Evolutionary conservation across 148 eudicot species (phyloP), one percentile per base, ranked within the genome.

Genomic region (Simmondsia chinensis): DNA sequence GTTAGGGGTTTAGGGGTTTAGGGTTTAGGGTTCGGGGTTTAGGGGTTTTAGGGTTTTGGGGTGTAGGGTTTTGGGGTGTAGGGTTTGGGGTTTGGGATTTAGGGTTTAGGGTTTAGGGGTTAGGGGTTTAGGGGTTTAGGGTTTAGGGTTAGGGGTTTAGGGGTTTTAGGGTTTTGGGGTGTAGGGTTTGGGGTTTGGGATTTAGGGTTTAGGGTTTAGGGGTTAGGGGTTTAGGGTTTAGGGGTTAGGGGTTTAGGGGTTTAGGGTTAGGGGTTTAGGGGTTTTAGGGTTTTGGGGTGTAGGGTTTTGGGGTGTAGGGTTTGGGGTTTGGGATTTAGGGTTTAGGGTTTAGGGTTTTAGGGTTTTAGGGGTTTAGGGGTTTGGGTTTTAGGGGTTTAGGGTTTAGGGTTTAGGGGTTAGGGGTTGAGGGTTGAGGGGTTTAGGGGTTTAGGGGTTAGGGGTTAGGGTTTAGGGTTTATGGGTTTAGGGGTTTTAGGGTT

Each of bases 401-500:
- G n/a, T n/a, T n/a, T n/a, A n/a, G n/a, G n/a, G n/a, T n/a, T n/a
- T n/a, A n/a, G n/a, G n/a, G n/a, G n/a, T n/a, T n/a, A n/a, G n/a
- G n/a, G n/a, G n/a, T n/a, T n/a, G n/a, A n/a, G n/a, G n/a, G n/a
- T n/a, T n/a, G n/a, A n/a, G n/a, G n/a, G n/a, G n/a, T n/a, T n/a
- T n/a, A n/a, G n/a, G n/a, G n/a, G n/a, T n/a, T n/a, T n/a, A 29
- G 50, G 50, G 35, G 14, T 46, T 28, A 29, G 50, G 50, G 35
- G 14, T 46, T 28, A 29, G 50, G 50, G 35, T 46, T 46, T 12
- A 19, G 50, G 50, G 6, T 46, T 46, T 8, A 19, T n/a, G 50
- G 50, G 6, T 46, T 46, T 12, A 19, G 50, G 50, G 50, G 50
- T 33, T 28, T 46, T 46, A 46, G 50, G 50, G 50, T 28, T 46